These are phyloP conservation scores for Raffaelea deltoideospora DNA, from an alignment of 2,329 filamentous ascomycete species.

Conservation along the genomic window DNA sequence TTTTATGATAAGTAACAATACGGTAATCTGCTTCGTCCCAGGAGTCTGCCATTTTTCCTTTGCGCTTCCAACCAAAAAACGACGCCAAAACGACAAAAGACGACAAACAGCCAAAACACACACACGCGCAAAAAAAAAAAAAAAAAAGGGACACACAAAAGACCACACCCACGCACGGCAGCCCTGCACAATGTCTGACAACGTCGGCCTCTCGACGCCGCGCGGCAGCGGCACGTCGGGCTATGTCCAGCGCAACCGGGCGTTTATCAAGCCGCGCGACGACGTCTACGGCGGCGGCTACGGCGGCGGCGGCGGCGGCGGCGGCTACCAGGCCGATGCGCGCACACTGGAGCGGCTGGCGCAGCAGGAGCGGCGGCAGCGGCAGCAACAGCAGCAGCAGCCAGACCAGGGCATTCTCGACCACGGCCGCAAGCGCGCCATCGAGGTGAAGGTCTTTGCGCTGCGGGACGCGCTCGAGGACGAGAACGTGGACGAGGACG, in stretches of 20 bases:
- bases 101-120: too few species aligned
- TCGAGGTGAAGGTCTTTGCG: constrained; percentile 90
- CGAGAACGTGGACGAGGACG: constrained; percentile 68
- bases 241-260: constrained; percentile 92
- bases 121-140: too few species aligned
- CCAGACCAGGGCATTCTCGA: constrained; percentile 88
- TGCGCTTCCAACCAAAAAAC: too few species aligned
- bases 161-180: too few species aligned
- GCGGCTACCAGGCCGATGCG: constrained; percentile 42
- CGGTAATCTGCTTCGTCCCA: too few species aligned
- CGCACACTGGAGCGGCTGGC: constrained; percentile 53
- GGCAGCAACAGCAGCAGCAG: constrained; percentile 63
- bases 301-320: constrained; percentile 78
- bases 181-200: constrained; percentile 81
- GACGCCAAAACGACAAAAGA: too few species aligned
- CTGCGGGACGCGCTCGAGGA: constrained; percentile 85
- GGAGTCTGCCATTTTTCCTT: too few species aligned
- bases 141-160: too few species aligned
- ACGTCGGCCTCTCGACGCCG: constrained; percentile 89
- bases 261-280: constrained; percentile 75
- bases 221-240: constrained; percentile 92
- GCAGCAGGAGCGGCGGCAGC: constrained; percentile 54
- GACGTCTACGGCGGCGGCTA: constrained; percentile 57
- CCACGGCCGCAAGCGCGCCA: constrained; percentile 78
- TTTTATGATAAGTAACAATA: too few species aligned